Evolutionary conservation across 2,329 filamentous ascomycete species (phyloP), one percentile per base, ranked within the genome.

Genomic region (Akanthomyces dipterigenus): DNA sequence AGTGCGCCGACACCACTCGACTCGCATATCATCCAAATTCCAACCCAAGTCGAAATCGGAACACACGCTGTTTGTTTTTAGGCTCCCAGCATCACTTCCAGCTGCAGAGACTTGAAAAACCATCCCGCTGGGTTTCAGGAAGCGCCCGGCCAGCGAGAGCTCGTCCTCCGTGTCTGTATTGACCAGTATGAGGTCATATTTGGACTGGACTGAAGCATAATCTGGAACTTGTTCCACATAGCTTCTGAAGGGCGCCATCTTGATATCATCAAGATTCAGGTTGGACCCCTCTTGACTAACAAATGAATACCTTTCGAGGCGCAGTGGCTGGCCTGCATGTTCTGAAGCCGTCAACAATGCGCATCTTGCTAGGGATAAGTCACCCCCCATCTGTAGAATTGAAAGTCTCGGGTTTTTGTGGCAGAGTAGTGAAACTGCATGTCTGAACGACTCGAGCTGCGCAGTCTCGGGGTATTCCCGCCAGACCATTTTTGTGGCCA

Each of bases 401-500:
- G 71, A 67, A 1, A 79, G 61, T 0, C 63, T 70, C 0, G 78
- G 73, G 5, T 71, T 70, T 59, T 78, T 78, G 67, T 79, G 75
- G 1, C 72, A 72, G 20, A 77, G 63, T 0, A 74, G 60, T 1
- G 67, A 64, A 0, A 78, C 59, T 14, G 77, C 63, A 1, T 71
- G 64, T 1, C 58, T 55, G 8, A 74, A 57, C 8, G 64, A 63
- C 1, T 49, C 48, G 0, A 69, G 63, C 1, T 63, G 63, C 1
- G 69, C 63, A 11, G 68, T 73, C 2, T 65, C 60, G 7, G 70
- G 65, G 58, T 80, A 74, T 57, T 76, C 68, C 22, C 76, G 71
- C 82, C 81, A 84, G 2, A 74, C 64, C 54, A 84, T 72, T 63
- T 80, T 70, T 2, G 77, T 78, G 60, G 79, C 81, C 1, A 84